Conservation (phyloP, 75 land plant species). For the Sequoia sempervirens region DNA sequence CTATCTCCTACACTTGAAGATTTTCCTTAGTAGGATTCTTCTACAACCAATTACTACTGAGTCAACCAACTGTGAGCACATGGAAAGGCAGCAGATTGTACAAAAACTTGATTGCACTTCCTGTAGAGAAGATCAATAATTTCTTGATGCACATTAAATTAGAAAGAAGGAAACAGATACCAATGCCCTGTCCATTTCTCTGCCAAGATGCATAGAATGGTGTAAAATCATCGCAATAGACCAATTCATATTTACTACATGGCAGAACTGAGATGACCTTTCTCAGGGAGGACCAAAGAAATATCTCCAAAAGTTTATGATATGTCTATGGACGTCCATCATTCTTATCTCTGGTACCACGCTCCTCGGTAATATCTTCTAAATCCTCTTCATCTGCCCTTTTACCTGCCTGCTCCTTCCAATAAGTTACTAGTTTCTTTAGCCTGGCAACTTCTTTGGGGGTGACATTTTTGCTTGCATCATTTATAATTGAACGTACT, state of each 20-base stretch:
- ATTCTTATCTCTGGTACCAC: slow-evolving; percentile 15
- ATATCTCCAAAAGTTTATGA: neutral
- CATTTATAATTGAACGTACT: slow-evolving; percentile 91
- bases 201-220: neutral
- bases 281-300: neutral
- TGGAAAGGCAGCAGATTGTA: neutral
- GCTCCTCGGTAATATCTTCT: slow-evolving; percentile 79
- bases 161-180: neutral
- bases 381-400: slow-evolving; percentile 77
- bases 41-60: neutral
- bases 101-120: neutral
- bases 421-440: slow-evolving; percentile 74
- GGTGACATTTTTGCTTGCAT: slow-evolving; percentile 83
- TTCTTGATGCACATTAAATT: neutral
- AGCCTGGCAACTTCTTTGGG: slow-evolving; percentile 82
- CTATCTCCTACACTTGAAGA: neutral
- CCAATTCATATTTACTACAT: neutral
- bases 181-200: neutral
- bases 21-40: neutral
- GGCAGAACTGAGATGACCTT: neutral
- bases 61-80: neutral
- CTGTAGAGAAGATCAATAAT: neutral
- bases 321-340: slow-evolving; percentile 2
- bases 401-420: slow-evolving; percentile 97
- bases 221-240: neutral